These are phyloP conservation scores for Erythrophleum ivorense DNA, from an alignment of 331 rosid species.

Conservation along the genomic window DNA sequence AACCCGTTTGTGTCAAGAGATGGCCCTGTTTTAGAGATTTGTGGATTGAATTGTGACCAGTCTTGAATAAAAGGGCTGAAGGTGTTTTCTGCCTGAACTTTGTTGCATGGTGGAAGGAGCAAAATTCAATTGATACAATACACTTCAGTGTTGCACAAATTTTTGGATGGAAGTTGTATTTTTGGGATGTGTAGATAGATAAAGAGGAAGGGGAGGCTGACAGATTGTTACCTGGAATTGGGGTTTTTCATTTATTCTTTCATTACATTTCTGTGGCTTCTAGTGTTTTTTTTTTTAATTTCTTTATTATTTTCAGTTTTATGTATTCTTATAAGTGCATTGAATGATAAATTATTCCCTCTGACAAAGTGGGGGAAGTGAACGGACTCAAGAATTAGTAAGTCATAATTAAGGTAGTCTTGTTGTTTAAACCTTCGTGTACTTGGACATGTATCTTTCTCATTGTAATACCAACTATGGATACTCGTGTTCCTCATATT, in stretches of 20 bases:
- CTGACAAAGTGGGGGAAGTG: constrained; percentile 49
- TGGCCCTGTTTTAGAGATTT: constrained; percentile 85
- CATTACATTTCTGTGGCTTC: constrained; percentile 57
- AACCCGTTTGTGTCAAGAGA: constrained; percentile 91
- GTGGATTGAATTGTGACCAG: constrained; percentile 87
- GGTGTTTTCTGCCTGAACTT: constrained; percentile 39
- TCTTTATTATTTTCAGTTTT: constrained; percentile 29
- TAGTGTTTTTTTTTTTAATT: constrained; percentile 47
- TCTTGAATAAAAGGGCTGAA: constrained; percentile 45
- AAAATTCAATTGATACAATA: constrained; percentile 30
- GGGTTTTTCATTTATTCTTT: constrained; percentile 70
- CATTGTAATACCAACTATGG: constrained; percentile 53
- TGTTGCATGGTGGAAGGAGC: constrained; percentile 46
- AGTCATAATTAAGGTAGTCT: constrained; percentile 42
- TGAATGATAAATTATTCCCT: constrained; percentile 67
- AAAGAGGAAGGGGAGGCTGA: constrained; percentile 46
- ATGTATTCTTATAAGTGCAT: constrained; percentile 62
- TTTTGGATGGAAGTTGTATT: constrained; percentile 51
- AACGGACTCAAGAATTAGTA: constrained; percentile 43
- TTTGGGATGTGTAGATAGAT: constrained; percentile 66
- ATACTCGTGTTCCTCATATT: constrained; percentile 41
- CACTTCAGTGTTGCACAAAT: constrained; percentile 43
- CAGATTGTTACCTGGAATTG: constrained; percentile 49
- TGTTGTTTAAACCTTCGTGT: constrained; percentile 30
- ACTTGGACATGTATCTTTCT: constrained; percentile 43